Evolutionary conservation across 2,329 filamentous ascomycete genomes (phyloP), one percentile per base, ranked within the genome.

Genomic region (Colletotrichum viniferum): DNA sequence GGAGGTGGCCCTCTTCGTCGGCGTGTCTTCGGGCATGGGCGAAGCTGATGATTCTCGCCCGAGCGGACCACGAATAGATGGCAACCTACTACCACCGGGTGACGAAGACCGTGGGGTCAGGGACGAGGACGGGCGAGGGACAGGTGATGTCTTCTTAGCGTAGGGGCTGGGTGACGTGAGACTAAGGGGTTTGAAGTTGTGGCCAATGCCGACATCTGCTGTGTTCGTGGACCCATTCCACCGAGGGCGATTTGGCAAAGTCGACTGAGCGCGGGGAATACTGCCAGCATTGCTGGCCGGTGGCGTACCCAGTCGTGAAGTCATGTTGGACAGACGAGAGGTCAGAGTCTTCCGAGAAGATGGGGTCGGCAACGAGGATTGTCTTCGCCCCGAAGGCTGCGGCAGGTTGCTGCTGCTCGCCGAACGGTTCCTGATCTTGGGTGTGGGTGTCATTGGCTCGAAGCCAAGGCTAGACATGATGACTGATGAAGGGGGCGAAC

Each of bases 171-270:
- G 90, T 2, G 90, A 91, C 8, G 90, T 92, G 60, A 91, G 84
- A 43, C 84, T 90, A 13, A 93, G 84, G 13, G 93, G 90, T 79
- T 91, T 93, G 84, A 92, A 94, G 81, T 91, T 91, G 82, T 94
- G 92, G 30, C 92, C 92, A n/a, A 91, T 90, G 36, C 93, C 89
- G n/a, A 92, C 86, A 76, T 92, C 89, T 8, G 85, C 85, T 6
- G 90, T 89, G 79, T 93, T 95, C 7, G 92, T 91, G 34, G 92
- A 94, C 13, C 80, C 81, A 80, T 93, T 96, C 95, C 95, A 97
- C 73, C 92, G 90, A 5, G 95, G 95, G 66, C 93, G 91, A 72
- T 90, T 87, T 73, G 89, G 82, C 38, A 88, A 78, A 13, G 86
- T 87, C 3, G 87, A 85, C 52, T 85, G 81, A 71, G 89, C 86